phyloP scores from a whole-genome alignment of 2,329 filamentous ascomycete genomes.

The Dactylellina parvicollis region DNA sequence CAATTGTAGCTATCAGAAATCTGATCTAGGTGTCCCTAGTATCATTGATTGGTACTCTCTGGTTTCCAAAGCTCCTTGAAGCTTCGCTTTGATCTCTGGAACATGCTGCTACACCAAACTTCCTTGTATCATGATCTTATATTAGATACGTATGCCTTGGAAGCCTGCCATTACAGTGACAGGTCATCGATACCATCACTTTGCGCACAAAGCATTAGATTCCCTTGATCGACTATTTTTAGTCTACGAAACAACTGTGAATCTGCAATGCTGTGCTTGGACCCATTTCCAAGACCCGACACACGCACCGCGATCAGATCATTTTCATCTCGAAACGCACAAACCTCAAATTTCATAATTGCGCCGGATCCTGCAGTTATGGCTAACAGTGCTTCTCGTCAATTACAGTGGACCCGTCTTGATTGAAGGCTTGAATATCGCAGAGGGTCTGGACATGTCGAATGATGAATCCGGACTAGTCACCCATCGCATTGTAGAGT shows the following conservation, averaged over 20 bases:
- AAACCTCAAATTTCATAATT: constrained; percentile 25
- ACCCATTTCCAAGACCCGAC: neutral
- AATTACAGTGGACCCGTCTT: constrained; percentile 55
- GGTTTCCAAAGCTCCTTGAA: too few relatives aligned
- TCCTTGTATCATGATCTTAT: too few relatives aligned
- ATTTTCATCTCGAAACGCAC: constrained; percentile 19
- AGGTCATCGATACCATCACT: too few relatives aligned
- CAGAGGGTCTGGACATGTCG: constrained; percentile 56
- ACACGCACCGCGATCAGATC: constrained; percentile 20
- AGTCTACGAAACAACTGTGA: constrained; percentile 3
- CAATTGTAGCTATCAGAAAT: too few relatives aligned
- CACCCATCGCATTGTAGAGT: constrained; percentile 57
- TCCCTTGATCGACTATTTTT: constrained; percentile 15
- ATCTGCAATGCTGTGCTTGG: constrained; percentile 17
- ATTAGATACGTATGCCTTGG: too few relatives aligned
- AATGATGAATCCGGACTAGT: constrained; percentile 54
- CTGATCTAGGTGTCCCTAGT: too few relatives aligned
- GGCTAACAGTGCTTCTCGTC: constrained; percentile 22
- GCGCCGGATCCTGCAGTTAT: neutral
- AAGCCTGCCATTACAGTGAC: too few relatives aligned
- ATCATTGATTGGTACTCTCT: too few relatives aligned
- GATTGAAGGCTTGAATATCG: constrained; percentile 58
- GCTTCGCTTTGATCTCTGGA: too few relatives aligned
- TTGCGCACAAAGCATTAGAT: neutral
- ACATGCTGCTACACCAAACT: too few relatives aligned